phyloP scores from a whole-genome alignment of 1,139 yeast genomes.

The Sugiyamaella paludigena region DNA sequence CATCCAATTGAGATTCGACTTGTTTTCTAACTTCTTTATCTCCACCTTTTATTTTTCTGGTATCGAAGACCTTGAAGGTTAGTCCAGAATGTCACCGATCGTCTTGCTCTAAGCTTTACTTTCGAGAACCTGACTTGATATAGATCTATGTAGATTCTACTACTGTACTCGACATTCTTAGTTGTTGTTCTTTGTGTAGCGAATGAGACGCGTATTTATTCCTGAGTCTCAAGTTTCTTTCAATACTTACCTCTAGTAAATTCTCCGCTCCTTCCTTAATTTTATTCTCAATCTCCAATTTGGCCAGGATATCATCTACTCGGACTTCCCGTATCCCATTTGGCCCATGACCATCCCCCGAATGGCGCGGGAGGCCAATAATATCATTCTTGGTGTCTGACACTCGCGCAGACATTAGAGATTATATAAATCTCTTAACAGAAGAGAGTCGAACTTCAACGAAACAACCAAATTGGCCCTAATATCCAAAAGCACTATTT shows the following conservation, averaged over 20 bases:
- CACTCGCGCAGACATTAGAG: constrained; percentile 3
- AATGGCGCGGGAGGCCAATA: constrained; percentile 21
- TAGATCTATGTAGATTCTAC: no score
- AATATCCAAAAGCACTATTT: no score
- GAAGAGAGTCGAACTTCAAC: no score
- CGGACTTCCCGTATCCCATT: constrained; percentile 22
- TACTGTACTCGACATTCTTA: no score
- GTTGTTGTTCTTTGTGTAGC: no score
- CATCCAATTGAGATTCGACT: constrained; percentile 40
- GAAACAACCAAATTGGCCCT: no score
- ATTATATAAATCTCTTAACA: no score
- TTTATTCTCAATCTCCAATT: constrained; percentile 41
- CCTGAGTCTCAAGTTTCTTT: not conserved
- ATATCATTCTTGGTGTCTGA: constrained; percentile 22
- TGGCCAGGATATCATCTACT: constrained; percentile 36
- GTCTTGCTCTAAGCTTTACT: no score
- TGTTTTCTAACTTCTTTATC: constrained; percentile 33
- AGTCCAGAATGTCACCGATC: no score
- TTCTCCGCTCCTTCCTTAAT: constrained; percentile 44
- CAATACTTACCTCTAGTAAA: constrained; percentile 35
- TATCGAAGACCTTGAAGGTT: constrained; percentile 23
- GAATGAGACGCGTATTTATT: no score
- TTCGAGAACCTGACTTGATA: no score
- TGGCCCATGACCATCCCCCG: constrained; percentile 15
- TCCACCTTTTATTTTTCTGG: constrained; percentile 28